Evolutionary conservation across 768 basidiomycete genomes (phyloP).

Genomic region (Lentinula guzmanii): DNA sequence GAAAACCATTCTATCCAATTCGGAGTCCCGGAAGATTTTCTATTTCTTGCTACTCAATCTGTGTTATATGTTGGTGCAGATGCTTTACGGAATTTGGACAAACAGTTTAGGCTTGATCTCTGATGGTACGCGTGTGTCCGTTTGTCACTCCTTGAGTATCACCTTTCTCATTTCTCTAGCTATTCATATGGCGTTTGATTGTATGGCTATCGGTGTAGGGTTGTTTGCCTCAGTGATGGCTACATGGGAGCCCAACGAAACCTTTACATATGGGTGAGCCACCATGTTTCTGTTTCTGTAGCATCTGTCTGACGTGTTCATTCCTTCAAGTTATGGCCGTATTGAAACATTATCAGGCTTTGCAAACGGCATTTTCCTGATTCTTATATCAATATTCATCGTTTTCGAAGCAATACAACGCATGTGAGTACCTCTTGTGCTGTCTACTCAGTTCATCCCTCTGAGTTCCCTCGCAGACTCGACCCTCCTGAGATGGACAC

Average conservation of each 20-base stretch:
- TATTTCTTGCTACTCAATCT: slow-evolving; percentile 95
- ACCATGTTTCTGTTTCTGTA: background rate
- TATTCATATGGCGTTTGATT: slow-evolving; percentile 99
- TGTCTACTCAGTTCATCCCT: background rate
- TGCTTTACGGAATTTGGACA: slow-evolving; percentile 96
- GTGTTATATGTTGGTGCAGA: slow-evolving; percentile 94
- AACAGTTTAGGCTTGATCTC: slow-evolving; percentile 95
- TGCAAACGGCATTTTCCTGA: slow-evolving; percentile 92
- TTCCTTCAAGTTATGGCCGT: slow-evolving; percentile 68
- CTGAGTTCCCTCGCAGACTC: slow-evolving; percentile 39
- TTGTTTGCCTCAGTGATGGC: slow-evolving; percentile 97
- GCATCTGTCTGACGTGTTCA: slow-evolving; percentile 2
- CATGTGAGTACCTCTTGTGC: slow-evolving; percentile 45
- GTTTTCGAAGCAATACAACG: slow-evolving; percentile 97
- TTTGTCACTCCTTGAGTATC: background rate
- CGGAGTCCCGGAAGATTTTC: slow-evolving; percentile 92
- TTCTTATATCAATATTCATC: slow-evolving; percentile 95
- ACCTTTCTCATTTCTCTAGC: slow-evolving; percentile 41
- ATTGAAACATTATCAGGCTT: slow-evolving; percentile 98
- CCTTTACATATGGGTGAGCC: slow-evolving; percentile 89
- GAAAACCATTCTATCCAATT: slow-evolving; percentile 86
- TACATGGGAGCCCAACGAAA: slow-evolving; percentile 91
- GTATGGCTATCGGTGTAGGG: slow-evolving; percentile 94
- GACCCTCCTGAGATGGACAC: slow-evolving; percentile 99
- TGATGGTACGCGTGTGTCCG: slow-evolving; percentile 60